A percentile compares a stretch with the other conserved stretches of the same genome.
Evolutionary conservation across 345 rosid genomes (phyloP).

Genomic region (Crucihimalaya himalaica): DNA sequence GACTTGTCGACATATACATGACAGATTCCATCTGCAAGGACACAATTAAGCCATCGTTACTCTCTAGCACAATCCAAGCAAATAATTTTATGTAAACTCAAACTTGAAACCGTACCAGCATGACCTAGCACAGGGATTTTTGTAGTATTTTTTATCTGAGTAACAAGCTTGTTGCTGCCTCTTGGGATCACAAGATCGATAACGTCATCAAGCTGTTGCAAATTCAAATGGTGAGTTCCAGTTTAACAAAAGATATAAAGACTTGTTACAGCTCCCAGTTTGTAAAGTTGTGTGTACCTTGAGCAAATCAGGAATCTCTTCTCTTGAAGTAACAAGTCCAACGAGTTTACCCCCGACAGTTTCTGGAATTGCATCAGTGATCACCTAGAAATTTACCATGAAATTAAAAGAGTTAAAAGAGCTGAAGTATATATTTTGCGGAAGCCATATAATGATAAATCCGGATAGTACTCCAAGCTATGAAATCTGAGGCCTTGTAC

Average conservation of each 20-base stretch:
- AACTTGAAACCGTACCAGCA: constrained; percentile 57
- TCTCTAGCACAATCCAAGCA: constrained; percentile 9
- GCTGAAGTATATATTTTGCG: constrained; percentile 3
- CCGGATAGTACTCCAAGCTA: constrained; percentile 13
- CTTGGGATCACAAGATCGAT: constrained; percentile 99
- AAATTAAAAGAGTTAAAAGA: not conserved
- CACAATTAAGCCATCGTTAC: not conserved
- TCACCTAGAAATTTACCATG: constrained; percentile 55
- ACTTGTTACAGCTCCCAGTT: constrained; percentile 17
- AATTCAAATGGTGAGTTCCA: constrained; percentile 31
- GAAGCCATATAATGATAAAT: not conserved
- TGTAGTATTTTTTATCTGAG: constrained; percentile 85
- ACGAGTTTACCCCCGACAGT: constrained; percentile 75
- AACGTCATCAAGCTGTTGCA: constrained; percentile 91
- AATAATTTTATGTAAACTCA: not conserved
- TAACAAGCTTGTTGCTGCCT: constrained; percentile 95
- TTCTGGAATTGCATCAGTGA: constrained; percentile 86
- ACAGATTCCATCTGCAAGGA: constrained; percentile 90
- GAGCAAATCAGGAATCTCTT: constrained; percentile 94
- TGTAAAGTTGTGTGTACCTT: constrained; percentile 54
- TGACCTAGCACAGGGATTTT: constrained; percentile 98
- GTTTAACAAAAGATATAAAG: constrained; percentile 1
- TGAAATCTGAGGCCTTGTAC: constrained; percentile 39
- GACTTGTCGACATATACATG: constrained; percentile 90
- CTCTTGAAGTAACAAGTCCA: constrained; percentile 94